Base-by-base conservation (phyloP, 257 asterid genomes). In the Verbascum thapsus region DNA sequence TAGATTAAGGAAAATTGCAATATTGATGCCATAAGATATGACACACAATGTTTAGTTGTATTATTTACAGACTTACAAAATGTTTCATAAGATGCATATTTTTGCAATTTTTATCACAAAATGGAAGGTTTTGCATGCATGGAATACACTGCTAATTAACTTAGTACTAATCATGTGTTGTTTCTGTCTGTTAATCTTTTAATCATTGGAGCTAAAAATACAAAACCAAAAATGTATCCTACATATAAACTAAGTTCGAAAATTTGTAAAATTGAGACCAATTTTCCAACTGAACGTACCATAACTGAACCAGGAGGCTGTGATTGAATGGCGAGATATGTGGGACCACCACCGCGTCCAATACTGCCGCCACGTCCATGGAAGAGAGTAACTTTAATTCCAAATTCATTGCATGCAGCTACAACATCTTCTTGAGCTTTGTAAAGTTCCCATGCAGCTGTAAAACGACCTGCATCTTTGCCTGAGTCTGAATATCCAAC, bases 311-410 rank as follows among this genome's bases (percentile, higher is more conserved):
- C 99, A 44, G 97, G 99, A 0, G 99, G 99, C 45, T 92, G 99
- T 53, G 99, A 92, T 74, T 89, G 99, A 73, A 92, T 92, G 44
- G 99, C 99, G 44, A 92, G 85, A 73, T 85, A 71, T 4, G 99
- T 92, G 7, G 97, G 99, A 49, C 99, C 99, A 57, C 99, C 99
- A 63, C 99, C 99, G 13, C 98, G 96, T 7, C 98, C 98, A 42
- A 92, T 92, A 75, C 98, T 92, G 64, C 98, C 98, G 51, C 98
- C 98, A 35, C 97, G 97, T n/a, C 98, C 98, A 65, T 92, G 98
- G 83, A 92, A 92, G 30, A 92, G 80, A 57, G 98, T 92, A 50
- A 87, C 83, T 74, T 92, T 92, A 64, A 92, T 89, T 47, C 92
- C 96, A 58, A 58, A 85, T 56, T 83, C 96, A 26, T 83, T 89